Conservation (phyloP, 305 asterid genomes). For the Petunia hybrid region DNA sequence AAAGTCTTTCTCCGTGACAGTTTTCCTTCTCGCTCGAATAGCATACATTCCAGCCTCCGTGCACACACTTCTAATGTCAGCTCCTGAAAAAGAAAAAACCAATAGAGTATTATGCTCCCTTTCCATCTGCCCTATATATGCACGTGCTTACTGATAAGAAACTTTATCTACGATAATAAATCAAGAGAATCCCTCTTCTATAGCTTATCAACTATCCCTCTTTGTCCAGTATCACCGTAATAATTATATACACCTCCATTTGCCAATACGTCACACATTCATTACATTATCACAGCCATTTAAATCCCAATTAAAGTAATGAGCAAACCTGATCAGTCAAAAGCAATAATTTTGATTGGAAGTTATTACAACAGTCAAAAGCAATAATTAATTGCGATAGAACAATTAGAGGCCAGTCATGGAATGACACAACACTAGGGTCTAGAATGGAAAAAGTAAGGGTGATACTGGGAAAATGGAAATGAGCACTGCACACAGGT, state of each 20-base stretch:
- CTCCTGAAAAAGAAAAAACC: conserved; percentile 56
- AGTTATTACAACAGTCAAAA: no score
- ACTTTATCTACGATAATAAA: conserved; percentile 30
- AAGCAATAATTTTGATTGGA: no score
- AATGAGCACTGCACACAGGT: no score
- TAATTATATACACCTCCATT: background rate
- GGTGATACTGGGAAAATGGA: no score
- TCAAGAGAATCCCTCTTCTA: background rate
- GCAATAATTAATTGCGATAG: background rate
- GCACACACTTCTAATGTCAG: conserved; percentile 92
- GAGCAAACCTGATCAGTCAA: no score
- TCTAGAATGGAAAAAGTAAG: background rate
- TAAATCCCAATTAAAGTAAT: no score
- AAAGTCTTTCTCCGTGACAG: conserved; percentile 91
- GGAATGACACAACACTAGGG: background rate
- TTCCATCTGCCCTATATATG: background rate
- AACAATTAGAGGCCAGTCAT: background rate
- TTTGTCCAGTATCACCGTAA: no score
- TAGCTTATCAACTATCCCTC: background rate
- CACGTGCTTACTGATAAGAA: conserved; percentile 40
- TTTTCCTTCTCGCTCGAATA: conserved; percentile 88
- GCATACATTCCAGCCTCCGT: conserved; percentile 96
- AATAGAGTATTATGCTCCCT: background rate
- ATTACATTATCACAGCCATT: background rate
- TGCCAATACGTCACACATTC: background rate